Evolutionary conservation across 1,284 basidiomycete genomes (phyloP).

Genomic region (Athelia psychrophila): DNA sequence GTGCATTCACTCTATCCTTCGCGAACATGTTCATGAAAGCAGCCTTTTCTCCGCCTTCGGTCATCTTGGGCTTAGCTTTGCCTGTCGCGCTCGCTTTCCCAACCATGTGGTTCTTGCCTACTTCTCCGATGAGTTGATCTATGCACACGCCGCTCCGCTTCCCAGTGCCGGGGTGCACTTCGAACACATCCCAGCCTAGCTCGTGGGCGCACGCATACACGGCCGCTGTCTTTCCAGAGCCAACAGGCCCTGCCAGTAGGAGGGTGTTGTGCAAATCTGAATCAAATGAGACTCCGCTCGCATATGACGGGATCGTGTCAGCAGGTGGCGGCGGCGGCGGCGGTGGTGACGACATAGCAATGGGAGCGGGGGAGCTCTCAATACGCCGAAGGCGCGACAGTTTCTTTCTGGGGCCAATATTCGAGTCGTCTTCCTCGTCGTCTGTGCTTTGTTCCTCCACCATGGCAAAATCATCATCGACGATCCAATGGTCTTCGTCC

Average conservation of each 20-base stretch:
- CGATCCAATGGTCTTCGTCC: slow-evolving; percentile 54
- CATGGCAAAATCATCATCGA: slow-evolving; percentile 35
- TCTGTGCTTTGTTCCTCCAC: slow-evolving; percentile 31
- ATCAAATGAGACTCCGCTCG: slow-evolving; percentile 25
- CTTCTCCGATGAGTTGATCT: slow-evolving; percentile 84
- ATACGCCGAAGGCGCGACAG: not conserved
- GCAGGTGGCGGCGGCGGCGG: slow-evolving; percentile 8
- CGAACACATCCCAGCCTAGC: slow-evolving; percentile 95
- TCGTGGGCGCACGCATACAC: slow-evolving; percentile 93
- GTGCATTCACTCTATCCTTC: not conserved
- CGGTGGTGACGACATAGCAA: not conserved
- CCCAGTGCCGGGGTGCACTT: slow-evolving; percentile 95
- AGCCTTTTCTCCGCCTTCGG: not conserved
- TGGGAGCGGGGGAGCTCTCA: slow-evolving; percentile 3
- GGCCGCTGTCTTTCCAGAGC: slow-evolving; percentile 89
- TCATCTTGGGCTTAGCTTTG: slow-evolving; percentile 2
- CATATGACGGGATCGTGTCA: slow-evolving; percentile 13
- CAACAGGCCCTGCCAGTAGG: slow-evolving; percentile 79
- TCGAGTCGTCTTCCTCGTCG: slow-evolving; percentile 22
- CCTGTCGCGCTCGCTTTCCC: slow-evolving; percentile 21
- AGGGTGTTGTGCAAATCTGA: slow-evolving; percentile 78
- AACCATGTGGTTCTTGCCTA: slow-evolving; percentile 90
- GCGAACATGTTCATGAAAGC: slow-evolving; percentile 8
- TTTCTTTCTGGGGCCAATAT: not conserved
- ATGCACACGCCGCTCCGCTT: slow-evolving; percentile 81